phyloP scores from a whole-genome alignment of 2,329 filamentous ascomycete species.

The Polychaeton citri region DNA sequence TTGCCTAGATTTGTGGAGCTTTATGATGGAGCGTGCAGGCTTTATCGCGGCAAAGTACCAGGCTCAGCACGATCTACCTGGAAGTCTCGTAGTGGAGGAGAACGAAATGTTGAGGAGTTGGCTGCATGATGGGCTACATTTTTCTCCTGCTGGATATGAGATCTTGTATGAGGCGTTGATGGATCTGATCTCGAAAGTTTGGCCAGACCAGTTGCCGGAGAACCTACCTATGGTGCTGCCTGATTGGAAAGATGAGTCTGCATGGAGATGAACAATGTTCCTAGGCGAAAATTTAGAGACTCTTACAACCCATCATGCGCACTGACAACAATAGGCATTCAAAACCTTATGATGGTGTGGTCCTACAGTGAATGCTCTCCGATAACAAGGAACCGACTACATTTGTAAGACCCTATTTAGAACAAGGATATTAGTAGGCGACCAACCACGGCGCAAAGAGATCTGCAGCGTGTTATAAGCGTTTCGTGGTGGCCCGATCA shows the following conservation, averaged over 20 bases:
- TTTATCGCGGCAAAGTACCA: conserved; percentile 31
- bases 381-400: too few relatives aligned
- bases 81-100: conserved; percentile 44
- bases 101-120: conserved; percentile 42
- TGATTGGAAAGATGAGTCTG: conserved; percentile 31
- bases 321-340: too few relatives aligned
- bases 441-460: too few relatives aligned
- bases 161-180: conserved; percentile 42
- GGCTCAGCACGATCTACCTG: conserved; percentile 31
- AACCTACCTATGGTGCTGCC: conserved; percentile 41
- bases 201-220: conserved; percentile 43
- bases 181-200: conserved; percentile 35
- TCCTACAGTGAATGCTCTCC: too few relatives aligned
- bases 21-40: conserved; percentile 54
- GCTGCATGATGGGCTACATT: conserved; percentile 48
- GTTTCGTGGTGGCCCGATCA: too few relatives aligned
- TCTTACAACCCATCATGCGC: too few relatives aligned
- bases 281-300: too few relatives aligned
- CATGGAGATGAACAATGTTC: too few relatives aligned
- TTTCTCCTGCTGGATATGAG: conserved; percentile 42
- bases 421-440: too few relatives aligned
- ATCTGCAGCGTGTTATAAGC: too few relatives aligned
- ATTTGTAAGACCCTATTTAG: too few relatives aligned
- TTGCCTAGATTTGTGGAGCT: conserved; percentile 67
- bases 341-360: too few relatives aligned